phyloP scores from a whole-genome alignment of 768 basidiomycete genomes.

The Candolleomyces aberdarensis region DNA sequence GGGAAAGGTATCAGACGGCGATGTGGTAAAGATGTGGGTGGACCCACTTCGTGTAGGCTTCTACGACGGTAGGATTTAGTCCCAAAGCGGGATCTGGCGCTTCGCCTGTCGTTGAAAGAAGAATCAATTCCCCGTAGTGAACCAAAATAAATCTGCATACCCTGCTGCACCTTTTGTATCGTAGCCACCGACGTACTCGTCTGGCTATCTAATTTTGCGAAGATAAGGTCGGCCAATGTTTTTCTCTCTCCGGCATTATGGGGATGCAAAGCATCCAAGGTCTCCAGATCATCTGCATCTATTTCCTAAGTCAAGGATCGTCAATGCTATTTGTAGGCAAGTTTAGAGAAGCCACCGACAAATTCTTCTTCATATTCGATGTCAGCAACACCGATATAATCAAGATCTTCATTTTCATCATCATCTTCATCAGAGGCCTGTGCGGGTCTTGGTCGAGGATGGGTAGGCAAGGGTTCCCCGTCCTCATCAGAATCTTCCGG shows the following conservation, averaged over 20 bases:
- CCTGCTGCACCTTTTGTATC: slow-evolving; percentile 61
- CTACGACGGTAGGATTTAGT: slow-evolving; percentile 88
- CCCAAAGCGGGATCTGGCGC: slow-evolving; percentile 81
- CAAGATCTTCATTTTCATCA: slow-evolving; percentile 56
- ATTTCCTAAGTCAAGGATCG: slow-evolving; percentile 57
- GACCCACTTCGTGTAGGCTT: slow-evolving; percentile 87
- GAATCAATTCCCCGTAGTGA: background rate
- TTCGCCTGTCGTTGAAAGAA: slow-evolving; percentile 31
- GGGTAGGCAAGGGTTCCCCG: slow-evolving; percentile 27
- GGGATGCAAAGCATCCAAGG: slow-evolving; percentile 80
- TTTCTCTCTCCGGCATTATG: slow-evolving; percentile 70
- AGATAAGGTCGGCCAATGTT: slow-evolving; percentile 96
- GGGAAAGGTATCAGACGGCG: slow-evolving; percentile 1
- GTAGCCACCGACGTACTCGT: slow-evolving; percentile 51
- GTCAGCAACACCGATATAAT: slow-evolving; percentile 46
- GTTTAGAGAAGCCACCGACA: slow-evolving; percentile 35
- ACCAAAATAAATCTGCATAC: slow-evolving; percentile 24
- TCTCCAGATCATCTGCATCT: slow-evolving; percentile 84
- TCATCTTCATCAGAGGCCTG: slow-evolving; percentile 39
- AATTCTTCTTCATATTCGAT: slow-evolving; percentile 52
- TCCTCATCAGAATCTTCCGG: slow-evolving; percentile 45
- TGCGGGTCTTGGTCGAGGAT: slow-evolving; percentile 34
- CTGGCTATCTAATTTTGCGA: slow-evolving; percentile 80
- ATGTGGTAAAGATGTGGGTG: background rate
- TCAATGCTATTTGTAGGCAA: background rate